These are phyloP conservation scores for Geotrichum siamense DNA, from an alignment of 1,139 yeast species.

Conservation along the genomic window DNA sequence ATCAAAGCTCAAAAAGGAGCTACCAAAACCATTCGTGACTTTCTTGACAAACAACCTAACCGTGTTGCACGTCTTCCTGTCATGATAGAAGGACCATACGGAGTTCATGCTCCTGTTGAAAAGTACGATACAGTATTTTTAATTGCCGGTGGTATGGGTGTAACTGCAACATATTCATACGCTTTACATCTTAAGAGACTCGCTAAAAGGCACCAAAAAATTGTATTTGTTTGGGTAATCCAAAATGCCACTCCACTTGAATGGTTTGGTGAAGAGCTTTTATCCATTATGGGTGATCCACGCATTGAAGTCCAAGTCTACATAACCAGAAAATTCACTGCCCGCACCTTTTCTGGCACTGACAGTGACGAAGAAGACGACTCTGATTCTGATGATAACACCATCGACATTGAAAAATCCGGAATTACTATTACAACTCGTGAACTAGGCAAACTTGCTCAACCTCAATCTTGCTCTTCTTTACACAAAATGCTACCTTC, in stretches of 20 bases:
- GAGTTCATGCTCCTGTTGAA: slow-evolving; percentile 43
- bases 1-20: slow-evolving; percentile 33
- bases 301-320: slow-evolving; percentile 19
- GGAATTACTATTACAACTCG: not conserved
- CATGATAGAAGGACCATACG: slow-evolving; percentile 55
- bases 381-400: not conserved
- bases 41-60: slow-evolving; percentile 15
- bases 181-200: slow-evolving; percentile 19
- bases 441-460: not conserved
- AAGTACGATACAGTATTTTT: slow-evolving; percentile 46
- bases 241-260: slow-evolving; percentile 41
- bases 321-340: slow-evolving; percentile 17
- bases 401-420: not conserved
- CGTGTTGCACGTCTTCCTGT: slow-evolving; percentile 31
- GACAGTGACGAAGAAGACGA: slow-evolving; percentile 9
- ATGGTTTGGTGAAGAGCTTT: slow-evolving; percentile 39
- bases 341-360: slow-evolving; percentile 3
- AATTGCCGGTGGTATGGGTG: slow-evolving; percentile 62
- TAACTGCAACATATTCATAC: slow-evolving; percentile 43
- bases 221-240: slow-evolving; percentile 48
- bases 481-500: slow-evolving; percentile 11
- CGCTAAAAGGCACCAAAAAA: slow-evolving; percentile 25
- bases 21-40: slow-evolving; percentile 26
- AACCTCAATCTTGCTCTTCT: not conserved
- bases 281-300: slow-evolving; percentile 9